phyloP scores from a whole-genome alignment of 106 monocot species.

The Phalaenopsis aphrodite region DNA sequence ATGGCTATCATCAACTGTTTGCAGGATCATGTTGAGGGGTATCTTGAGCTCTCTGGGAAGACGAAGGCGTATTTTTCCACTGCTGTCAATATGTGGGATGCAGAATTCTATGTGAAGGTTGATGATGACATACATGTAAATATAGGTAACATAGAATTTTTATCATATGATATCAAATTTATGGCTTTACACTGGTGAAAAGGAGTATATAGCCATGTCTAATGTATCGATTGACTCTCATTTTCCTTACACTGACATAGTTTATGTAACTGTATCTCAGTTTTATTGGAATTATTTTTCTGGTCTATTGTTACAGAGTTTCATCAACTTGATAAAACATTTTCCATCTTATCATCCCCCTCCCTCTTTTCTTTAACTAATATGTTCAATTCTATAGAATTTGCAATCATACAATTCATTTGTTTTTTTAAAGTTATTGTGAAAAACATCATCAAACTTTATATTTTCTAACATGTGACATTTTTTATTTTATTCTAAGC shows the following conservation, averaged over 20 bases:
- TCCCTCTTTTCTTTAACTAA: not conserved
- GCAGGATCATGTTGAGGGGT: constrained; percentile 28
- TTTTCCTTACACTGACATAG: not conserved
- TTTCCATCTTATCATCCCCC: not conserved
- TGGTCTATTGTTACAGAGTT: not conserved
- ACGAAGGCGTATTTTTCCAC: constrained; percentile 20
- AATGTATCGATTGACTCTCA: not conserved
- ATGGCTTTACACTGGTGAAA: not conserved
- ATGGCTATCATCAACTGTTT: not conserved
- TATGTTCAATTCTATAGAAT: too few species aligned
- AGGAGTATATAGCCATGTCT: too few species aligned
- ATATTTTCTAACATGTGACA: not conserved
- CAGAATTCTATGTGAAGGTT: constrained; percentile 28
- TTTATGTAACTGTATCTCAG: not conserved
- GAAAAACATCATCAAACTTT: too few species aligned
- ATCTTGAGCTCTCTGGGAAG: constrained; percentile 27
- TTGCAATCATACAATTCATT: too few species aligned
- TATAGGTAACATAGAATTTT: constrained; percentile 12
- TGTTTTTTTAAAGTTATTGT: too few species aligned
- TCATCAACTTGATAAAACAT: not conserved
- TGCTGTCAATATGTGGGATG: constrained; percentile 28
- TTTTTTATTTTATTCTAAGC: not conserved
- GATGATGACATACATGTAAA: constrained; percentile 34
- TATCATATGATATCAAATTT: not conserved
- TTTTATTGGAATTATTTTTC: too few species aligned